A percentile compares a stretch with the other conserved stretches of the same genome.
phyloP scores from a whole-genome alignment of 1,139 yeast species.

The Pneumocystis jirovecii region DNA sequence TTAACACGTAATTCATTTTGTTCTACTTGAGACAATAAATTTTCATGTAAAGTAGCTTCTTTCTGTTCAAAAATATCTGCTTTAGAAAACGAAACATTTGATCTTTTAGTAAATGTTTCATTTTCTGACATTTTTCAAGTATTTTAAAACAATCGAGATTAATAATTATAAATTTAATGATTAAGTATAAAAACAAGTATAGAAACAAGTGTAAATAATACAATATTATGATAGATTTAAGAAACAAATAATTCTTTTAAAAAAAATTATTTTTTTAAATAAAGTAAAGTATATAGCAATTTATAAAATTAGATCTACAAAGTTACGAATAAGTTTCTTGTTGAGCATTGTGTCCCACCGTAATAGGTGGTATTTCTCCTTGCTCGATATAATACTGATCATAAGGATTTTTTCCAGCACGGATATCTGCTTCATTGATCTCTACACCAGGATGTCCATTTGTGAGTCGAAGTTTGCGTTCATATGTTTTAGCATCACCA shows the following conservation, averaged over 20 bases:
- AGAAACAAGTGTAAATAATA: not conserved
- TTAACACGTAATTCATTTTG: not conserved
- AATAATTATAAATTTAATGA: not conserved
- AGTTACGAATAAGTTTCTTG: not conserved
- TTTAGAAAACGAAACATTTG: not conserved
- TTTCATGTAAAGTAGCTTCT: not conserved
- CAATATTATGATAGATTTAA: not conserved
- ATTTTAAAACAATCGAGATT: not conserved
- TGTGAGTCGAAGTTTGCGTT: conserved; percentile 16
- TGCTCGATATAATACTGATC: conserved; percentile 7
- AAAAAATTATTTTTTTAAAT: not conserved
- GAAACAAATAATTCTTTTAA: not conserved
- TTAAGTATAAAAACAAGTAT: not conserved
- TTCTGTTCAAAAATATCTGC: not conserved
- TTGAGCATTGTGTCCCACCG: not conserved
- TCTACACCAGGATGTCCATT: conserved; percentile 26
- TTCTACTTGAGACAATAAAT: not conserved
- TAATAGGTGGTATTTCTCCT: conserved; percentile 5
- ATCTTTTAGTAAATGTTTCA: not conserved
- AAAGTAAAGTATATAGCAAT: not conserved
- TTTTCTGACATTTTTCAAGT: not conserved
- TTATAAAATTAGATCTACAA: not conserved
- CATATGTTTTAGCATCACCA: conserved; percentile 8
- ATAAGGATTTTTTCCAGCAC: conserved; percentile 6
- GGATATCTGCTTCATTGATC: conserved; percentile 15